phyloP scores from a whole-genome alignment of 1,284 basidiomycete species.

The Crucibulum cyathiforme region DNA sequence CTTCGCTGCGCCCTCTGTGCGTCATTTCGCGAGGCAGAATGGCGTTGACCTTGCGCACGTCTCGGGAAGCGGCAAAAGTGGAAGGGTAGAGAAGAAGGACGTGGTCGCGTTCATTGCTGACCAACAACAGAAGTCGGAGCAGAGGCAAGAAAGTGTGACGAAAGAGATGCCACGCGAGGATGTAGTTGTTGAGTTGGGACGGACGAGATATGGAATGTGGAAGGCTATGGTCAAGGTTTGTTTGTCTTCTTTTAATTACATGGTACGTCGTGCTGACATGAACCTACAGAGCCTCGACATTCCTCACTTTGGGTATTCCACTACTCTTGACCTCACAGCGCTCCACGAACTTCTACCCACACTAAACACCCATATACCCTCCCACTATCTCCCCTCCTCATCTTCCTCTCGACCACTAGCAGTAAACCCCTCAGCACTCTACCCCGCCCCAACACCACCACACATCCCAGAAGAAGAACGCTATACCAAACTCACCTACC shows the following conservation, averaged over 20 bases:
- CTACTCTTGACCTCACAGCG: slow-evolving; percentile 79
- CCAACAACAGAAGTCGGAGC: too few relatives aligned
- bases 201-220: slow-evolving; percentile 82
- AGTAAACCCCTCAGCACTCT: slow-evolving; percentile 36
- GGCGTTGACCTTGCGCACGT: slow-evolving; percentile 63
- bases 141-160: too few relatives aligned
- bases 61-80: slow-evolving; percentile 78
- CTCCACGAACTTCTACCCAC: slow-evolving; percentile 68
- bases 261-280: slow-evolving; percentile 2
- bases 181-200: slow-evolving; percentile 67
- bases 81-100: slow-evolving; percentile 79
- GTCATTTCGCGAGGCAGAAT: slow-evolving; percentile 75
- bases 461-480: slow-evolving; percentile 47
- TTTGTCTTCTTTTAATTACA: slow-evolving; percentile 2
- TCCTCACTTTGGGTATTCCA: slow-evolving; percentile 76
- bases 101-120: slow-evolving; percentile 58
- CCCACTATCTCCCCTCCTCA: slow-evolving; percentile 52
- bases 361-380: slow-evolving; percentile 72
- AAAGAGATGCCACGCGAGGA: slow-evolving; percentile 29
- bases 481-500: slow-evolving; percentile 73
- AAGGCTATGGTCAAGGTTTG: slow-evolving; percentile 76
- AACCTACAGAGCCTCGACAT: slow-evolving; percentile 67
- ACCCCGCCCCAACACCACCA: slow-evolving; percentile 22
- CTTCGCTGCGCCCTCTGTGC: slow-evolving; percentile 79
- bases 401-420: slow-evolving; percentile 4